Evolutionary conservation across 192 early-diverging fungal genomes (phyloP).

Genomic region (Backusella circina): DNA sequence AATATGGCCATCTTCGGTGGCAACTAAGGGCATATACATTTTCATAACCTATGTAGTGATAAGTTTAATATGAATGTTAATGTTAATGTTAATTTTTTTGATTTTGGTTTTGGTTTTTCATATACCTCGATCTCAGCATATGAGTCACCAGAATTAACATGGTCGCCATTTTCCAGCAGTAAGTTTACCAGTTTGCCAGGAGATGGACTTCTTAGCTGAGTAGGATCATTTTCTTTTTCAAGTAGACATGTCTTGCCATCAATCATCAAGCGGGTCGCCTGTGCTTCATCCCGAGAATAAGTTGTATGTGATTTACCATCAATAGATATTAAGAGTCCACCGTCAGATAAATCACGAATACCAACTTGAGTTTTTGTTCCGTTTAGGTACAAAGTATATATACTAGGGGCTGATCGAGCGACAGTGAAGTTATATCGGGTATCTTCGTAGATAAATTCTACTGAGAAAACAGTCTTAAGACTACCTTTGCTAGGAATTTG

Average conservation of each 20-base stretch:
- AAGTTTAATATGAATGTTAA: slow-evolving; percentile 3
- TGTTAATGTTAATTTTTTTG: background rate
- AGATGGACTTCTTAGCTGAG: slow-evolving; percentile 90
- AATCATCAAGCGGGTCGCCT: slow-evolving; percentile 81
- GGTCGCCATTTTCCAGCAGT: slow-evolving; percentile 86
- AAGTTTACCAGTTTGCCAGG: slow-evolving; percentile 95
- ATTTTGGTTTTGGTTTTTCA: slow-evolving; percentile 1
- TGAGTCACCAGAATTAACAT: slow-evolving; percentile 81
- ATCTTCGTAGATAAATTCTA: slow-evolving; percentile 91
- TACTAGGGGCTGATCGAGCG: slow-evolving; percentile 73
- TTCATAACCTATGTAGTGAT: slow-evolving; percentile 77
- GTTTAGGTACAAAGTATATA: slow-evolving; percentile 76
- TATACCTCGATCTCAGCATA: slow-evolving; percentile 91
- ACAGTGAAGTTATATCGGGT: slow-evolving; percentile 85
- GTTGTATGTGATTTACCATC: slow-evolving; percentile 87
- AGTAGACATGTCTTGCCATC: slow-evolving; percentile 88
- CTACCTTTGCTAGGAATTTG: slow-evolving; percentile 78
- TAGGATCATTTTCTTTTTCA: slow-evolving; percentile 97
- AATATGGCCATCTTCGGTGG: slow-evolving; percentile 84
- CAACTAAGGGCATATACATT: slow-evolving; percentile 98
- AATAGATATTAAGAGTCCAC: slow-evolving; percentile 83
- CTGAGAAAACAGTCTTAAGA: slow-evolving; percentile 65
- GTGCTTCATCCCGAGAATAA: slow-evolving; percentile 86
- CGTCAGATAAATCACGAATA: slow-evolving; percentile 83
- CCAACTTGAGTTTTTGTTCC: slow-evolving; percentile 75